Evolutionary conservation across 2,329 filamentous ascomycete genomes (phyloP), one percentile per base, ranked within the genome.

Genomic region (Colletotrichum kahawae): DNA sequence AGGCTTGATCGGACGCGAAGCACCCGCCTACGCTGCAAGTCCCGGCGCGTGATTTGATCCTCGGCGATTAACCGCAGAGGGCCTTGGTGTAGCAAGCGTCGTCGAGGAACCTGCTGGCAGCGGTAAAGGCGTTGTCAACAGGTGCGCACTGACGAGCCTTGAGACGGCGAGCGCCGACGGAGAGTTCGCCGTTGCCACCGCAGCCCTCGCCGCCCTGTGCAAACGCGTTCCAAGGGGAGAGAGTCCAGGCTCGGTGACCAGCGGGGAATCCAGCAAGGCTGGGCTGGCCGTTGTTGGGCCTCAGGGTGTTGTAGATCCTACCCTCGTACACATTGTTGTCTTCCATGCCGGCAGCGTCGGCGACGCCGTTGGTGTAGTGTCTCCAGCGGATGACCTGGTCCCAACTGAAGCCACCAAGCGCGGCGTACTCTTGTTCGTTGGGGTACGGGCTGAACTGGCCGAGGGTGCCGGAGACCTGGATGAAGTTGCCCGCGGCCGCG

Each of bases 1-100:
- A 51, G n/a, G 43, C 1, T 6, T 2, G 0, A 7, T 21, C 43
- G 2, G n/a, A 21, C 13, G 0, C 43, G 13, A 13, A 13, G 10
- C 43, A 7, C 9, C 18, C 18, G 5, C 0, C n/a, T n/a, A 48
- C 2, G 18, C 43, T 9, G 18, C 9, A 21, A 48, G n/a, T 9
- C 43, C n/a, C n/a, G 5, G 9, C 38, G 2, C 43, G 10, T 21
- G 1, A 5, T 13, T 7, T 7, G 43, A 13, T 21, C 43, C 18
- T 48, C 43, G 5, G 43, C 43, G 3, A 13, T 51, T 51, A 51
- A 21, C 43, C 43, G 43, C 43, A 51, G n/a, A 51, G 43, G n/a
- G 43, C n/a, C 43, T 51, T 51, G 6, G 10, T 0, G 43, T 51
- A 51, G 43, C 43, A 51, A 0, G n/a, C 43, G 4, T 51, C 43